Conservation (phyloP, 371 early-diverging fungal species). For the Saksenaea oblongispora region DNA sequence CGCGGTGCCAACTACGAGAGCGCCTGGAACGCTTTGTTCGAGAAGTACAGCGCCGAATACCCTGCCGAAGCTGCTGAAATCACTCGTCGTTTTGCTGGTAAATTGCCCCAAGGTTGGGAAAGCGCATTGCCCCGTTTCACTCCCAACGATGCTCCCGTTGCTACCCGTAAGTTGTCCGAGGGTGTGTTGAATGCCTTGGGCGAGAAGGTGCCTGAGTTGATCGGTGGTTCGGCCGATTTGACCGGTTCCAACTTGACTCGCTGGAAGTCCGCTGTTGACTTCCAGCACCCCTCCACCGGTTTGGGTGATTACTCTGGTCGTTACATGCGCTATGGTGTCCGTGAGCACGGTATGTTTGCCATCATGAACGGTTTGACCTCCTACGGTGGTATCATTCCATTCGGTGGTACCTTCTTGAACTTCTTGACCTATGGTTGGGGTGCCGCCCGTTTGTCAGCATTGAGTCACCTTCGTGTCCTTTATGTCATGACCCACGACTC, state of each 20-base stretch:
- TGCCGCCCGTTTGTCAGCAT: constrained; percentile 91
- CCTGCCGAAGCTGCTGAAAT: constrained; percentile 72
- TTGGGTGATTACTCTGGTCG: constrained; percentile 86
- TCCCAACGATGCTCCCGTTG: constrained; percentile 71
- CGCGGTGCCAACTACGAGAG: constrained; percentile 59
- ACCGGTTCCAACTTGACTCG: constrained; percentile 92
- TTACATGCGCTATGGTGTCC: constrained; percentile 96
- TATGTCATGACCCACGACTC: constrained; percentile 99
- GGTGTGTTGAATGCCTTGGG: constrained; percentile 80
- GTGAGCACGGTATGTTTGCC: constrained; percentile 99
- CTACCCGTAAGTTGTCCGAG: constrained; percentile 86
- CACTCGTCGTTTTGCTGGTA: constrained; percentile 66
- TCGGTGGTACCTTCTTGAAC: constrained; percentile 97
- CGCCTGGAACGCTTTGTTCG: constrained; percentile 73
- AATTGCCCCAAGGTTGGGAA: constrained; percentile 75
- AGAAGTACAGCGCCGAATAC: constrained; percentile 57
- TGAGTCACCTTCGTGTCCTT: constrained; percentile 86
- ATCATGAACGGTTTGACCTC: constrained; percentile 95
- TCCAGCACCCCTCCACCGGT: constrained; percentile 72
- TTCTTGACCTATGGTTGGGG: constrained; percentile 90
- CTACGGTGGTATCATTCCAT: constrained; percentile 91
- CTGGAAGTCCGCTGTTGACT: constrained; percentile 90
- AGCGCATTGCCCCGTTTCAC: constrained; percentile 73
- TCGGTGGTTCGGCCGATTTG: constrained; percentile 98
- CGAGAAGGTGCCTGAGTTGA: constrained; percentile 72